Base-by-base conservation (phyloP, 441 rosid genomes). In the Pelargonium australe region DNA sequence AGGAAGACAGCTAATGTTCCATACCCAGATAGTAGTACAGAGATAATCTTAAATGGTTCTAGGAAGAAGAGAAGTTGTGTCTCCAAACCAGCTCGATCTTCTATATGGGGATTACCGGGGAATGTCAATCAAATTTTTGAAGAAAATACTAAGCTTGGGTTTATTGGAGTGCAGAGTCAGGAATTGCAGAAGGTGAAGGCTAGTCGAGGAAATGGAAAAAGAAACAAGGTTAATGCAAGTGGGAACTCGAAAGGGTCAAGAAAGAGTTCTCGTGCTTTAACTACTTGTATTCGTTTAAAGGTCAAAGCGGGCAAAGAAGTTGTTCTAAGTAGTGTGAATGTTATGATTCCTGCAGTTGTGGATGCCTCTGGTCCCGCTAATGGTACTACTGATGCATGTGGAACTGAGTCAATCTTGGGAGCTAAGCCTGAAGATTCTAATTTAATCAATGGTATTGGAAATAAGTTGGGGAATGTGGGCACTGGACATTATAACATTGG, bases 1-100 rank as follows among this genome's bases (percentile, higher is more conserved):
- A 78, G 76, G 80, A 83, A 76, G 47, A 79, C 79, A 17, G 66
- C 77, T 55, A 82, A 74, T 72, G 82, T 69, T 76, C 80, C 70
- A 16, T 76, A 70, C 64, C 69, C 80, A 28, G 76, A 74, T 66
- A 73, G 69, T 72, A 68, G 78, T 51, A 68, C 69, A 16, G 86
- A 81, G 43, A 73, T 78, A 28, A 61, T 82, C 60, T 78, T 83
- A 51, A 83, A 81, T 70, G 74, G 77, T 72, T 74, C 81, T 68
- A 89, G 83, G 76, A 84, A 80, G 83, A 89, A 80, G 86, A 89
- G 98, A 76, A 93, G 89, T 76, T 82, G 76, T 80, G 63, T 78
- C 72, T 78, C 85, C 70, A 91, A 85, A 77, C 77, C 84, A 19
- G 83, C 84, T 72, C 89, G 96, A 68, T 78, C 93, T 76, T 86